Base-by-base conservation (phyloP, 768 basidiomycete species). In the Leccinum sublutescens region DNA sequence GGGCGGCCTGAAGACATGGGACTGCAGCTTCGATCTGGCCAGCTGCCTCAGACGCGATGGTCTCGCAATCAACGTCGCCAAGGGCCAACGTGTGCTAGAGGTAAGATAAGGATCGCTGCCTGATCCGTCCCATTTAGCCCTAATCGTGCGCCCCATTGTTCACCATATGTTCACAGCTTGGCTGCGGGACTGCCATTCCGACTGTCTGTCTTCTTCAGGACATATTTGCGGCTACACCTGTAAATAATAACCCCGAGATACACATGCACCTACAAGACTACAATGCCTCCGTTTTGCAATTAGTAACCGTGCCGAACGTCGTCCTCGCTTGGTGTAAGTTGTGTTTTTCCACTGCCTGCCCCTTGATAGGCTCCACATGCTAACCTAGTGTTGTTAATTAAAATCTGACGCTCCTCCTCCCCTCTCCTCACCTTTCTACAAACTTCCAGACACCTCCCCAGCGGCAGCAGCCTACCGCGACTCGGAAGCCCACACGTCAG, bases 1-100 rank as follows among this genome's bases (percentile, higher is more conserved):
- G 75, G 96, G 96, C 21, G 96, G 96, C 5, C 72, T 98, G 54
- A 98, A 98, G 75, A 98, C 95, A 2, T 99, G 96, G 96, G 96
- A 99, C 72, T 96, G 93, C 64, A 90, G 91, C 51, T 74, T 95
- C 14, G 96, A 98, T 71, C 78, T 98, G 2, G 91, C 90, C 0
- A 79, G 83, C 34, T 88, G 87, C 64, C 76, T 91, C 12, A 76
- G 80, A 56, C 65, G 72, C 21, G 60, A 78, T 49, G 66, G 59
- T 1, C 47, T 64, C 25, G 59, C 57, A 6, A 52, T 75, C 48
- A 55, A 59, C 25, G 9, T 43, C 40, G 62, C 77, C 5, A 67
- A 64, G 33, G 89, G 87, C 1, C 83, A 80, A 65, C 79, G 80
- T 15, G 73, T 91, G 10, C 67, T 95, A 11, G 95, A 95, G 84